A percentile compares a stretch with the other conserved stretches of the same genome.
Conservation (phyloP, 2,329 filamentous ascomycete species). For the Cordyceps cicadae region DNA sequence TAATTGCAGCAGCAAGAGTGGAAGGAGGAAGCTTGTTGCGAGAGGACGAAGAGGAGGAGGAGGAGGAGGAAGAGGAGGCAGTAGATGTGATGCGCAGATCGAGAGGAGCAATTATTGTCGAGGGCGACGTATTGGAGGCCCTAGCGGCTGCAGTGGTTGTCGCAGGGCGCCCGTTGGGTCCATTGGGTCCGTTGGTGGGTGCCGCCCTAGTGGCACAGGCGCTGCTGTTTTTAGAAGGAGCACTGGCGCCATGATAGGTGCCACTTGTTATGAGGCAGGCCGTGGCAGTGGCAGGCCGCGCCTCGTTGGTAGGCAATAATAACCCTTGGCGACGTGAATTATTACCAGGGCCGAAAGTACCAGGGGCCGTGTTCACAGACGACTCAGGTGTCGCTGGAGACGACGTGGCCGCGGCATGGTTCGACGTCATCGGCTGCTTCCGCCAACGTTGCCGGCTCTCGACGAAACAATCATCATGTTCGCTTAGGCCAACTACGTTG, state of each 20-base stretch:
- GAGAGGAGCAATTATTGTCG: neutral
- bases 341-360: neutral
- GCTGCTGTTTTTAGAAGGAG: neutral
- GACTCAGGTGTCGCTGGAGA: neutral
- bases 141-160: neutral
- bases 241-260: neutral
- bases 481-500: conserved; percentile 17
- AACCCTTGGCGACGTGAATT: neutral
- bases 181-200: neutral
- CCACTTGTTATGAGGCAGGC: neutral
- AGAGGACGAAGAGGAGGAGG: neutral
- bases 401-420: neutral
- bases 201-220: neutral
- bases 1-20: neutral
- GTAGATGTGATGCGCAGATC: neutral
- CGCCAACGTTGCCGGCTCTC: neutral
- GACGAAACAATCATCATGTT: neutral
- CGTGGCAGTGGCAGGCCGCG: neutral
- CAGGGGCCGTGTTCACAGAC: neutral
- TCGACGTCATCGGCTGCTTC: neutral
- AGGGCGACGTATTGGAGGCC: neutral
- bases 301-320: neutral
- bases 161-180: neutral
- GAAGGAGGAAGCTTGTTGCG: neutral
- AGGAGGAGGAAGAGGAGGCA: neutral